Evolutionary conservation across 2,329 filamentous ascomycete genomes (phyloP), one percentile per base, ranked within the genome.

Genomic region (Diaporthe sp.): DNA sequence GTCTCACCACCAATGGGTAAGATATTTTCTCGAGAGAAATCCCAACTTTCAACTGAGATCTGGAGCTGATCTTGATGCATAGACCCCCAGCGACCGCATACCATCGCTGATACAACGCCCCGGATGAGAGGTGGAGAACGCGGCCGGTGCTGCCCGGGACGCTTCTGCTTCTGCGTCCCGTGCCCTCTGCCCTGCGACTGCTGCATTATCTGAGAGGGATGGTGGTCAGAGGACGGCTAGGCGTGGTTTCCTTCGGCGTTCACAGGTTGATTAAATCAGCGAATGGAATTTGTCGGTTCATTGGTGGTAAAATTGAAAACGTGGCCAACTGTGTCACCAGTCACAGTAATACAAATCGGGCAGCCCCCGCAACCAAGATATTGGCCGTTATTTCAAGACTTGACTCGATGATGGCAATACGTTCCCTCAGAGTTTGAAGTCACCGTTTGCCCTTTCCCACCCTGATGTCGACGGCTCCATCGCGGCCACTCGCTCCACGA

Each of bases 391-490:
- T 53, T 28, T 15, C 31, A 42, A 25, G 12, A 22, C n/a, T 46
- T 15, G 13, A 31, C 22, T n/a, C 13, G 13, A 4, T 34, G n/a
- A 55, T 51, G 22, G 19, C 10, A 13, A 25, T 22, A 4, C 17
- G 10, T 2, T 12, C 39, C 13, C 17, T 79, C 75, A 95, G 60
- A 97, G 84, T 83, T 97, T 97, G 80, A 97, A 96, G 81, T 95
- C 94, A 5, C 87, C 89, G 80, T 92, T 94, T 3, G 87, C 88
- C 83, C 92, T 92, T 82, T 96, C 94, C 90, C 94, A 93, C 8
- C 93, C 93, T 1, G 86, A 85, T 1, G 88, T 83, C 1, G 87
- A 88, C 22, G 90, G 87, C 57, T 89, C 88, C 79, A 90, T 87
- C 1, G 83, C 85, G 1, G 94, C 93, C 25, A 97, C 88, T 71